These are phyloP conservation scores for Podila horticola DNA, from an alignment of 192 early-diverging fungal genomes.

Conservation along the genomic window DNA sequence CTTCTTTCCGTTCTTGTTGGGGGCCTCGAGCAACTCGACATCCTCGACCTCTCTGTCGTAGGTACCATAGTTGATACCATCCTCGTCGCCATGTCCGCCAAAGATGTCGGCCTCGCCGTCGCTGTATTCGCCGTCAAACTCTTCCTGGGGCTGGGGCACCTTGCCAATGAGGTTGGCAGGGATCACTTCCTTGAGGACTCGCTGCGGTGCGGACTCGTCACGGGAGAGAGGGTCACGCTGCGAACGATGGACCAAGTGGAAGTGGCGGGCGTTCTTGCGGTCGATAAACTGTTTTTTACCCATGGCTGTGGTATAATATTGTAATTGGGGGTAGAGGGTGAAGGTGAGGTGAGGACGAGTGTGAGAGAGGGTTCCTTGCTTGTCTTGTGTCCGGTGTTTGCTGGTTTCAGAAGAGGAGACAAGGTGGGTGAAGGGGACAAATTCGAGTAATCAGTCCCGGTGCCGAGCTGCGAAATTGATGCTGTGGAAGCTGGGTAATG, in stretches of 20 bases:
- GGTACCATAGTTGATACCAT: slow-evolving; percentile 49
- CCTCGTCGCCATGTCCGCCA: slow-evolving; percentile 41
- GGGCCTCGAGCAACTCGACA: slow-evolving; percentile 52
- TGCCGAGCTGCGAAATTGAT: too few species aligned
- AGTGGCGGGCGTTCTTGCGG: slow-evolving; percentile 84
- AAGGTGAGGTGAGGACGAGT: too few species aligned
- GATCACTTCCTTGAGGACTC: slow-evolving; percentile 84
- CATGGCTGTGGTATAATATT: slow-evolving; percentile 41
- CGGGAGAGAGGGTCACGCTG: slow-evolving; percentile 92
- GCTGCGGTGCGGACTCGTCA: slow-evolving; percentile 78
- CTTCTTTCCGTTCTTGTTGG: slow-evolving; percentile 15
- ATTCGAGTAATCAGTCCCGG: too few species aligned
- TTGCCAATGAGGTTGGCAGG: slow-evolving; percentile 69
- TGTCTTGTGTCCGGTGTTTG: too few species aligned
- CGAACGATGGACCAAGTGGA: slow-evolving; percentile 94
- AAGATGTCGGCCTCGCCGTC: slow-evolving; percentile 46
- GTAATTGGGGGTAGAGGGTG: neutral
- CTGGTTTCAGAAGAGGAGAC: too few species aligned
- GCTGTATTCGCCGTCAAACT: slow-evolving; percentile 12
- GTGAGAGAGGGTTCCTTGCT: too few species aligned
- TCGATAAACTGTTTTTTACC: slow-evolving; percentile 89
- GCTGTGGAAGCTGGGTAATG: too few species aligned
- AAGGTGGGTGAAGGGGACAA: too few species aligned
- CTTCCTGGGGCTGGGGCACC: slow-evolving; percentile 50
- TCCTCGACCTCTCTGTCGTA: slow-evolving; percentile 52